A percentile compares a stretch with the other conserved stretches of the same genome.
Evolutionary conservation across 164 flowering plant species (phyloP).

Genomic region (Hamamelis virginiana): DNA sequence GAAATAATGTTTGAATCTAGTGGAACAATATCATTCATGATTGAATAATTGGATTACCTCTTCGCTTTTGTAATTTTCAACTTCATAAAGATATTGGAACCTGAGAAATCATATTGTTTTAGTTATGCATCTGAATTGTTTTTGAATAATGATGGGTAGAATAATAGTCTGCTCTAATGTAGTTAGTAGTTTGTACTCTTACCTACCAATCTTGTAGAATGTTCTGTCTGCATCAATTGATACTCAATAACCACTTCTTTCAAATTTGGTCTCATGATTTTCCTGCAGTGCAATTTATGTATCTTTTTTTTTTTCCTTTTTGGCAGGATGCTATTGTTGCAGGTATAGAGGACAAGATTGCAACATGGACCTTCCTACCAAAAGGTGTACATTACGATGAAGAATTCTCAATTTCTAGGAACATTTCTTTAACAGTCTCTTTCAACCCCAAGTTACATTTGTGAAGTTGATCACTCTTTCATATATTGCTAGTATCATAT

Average conservation of each 20-base stretch:
- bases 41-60: background rate
- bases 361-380: slow-evolving; percentile 95
- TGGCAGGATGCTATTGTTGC: slow-evolving; percentile 79
- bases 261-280: background rate
- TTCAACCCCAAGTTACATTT: background rate
- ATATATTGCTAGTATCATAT: background rate
- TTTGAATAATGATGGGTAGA: background rate
- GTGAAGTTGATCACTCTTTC: background rate
- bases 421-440: background rate
- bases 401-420: background rate
- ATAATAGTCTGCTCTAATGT: background rate
- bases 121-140: background rate
- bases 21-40: background rate
- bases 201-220: background rate
- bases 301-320: background rate
- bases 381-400: slow-evolving; percentile 51
- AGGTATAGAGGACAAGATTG: slow-evolving; percentile 84
- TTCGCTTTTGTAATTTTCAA: background rate
- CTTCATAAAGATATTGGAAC: background rate
- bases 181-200: background rate
- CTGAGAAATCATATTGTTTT: background rate
- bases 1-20: background rate
- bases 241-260: background rate
- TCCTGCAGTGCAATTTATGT: background rate
- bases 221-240: background rate